Evolutionary conservation across 805 yeast species (phyloP).

Genomic region (Candida parachauliodes): DNA sequence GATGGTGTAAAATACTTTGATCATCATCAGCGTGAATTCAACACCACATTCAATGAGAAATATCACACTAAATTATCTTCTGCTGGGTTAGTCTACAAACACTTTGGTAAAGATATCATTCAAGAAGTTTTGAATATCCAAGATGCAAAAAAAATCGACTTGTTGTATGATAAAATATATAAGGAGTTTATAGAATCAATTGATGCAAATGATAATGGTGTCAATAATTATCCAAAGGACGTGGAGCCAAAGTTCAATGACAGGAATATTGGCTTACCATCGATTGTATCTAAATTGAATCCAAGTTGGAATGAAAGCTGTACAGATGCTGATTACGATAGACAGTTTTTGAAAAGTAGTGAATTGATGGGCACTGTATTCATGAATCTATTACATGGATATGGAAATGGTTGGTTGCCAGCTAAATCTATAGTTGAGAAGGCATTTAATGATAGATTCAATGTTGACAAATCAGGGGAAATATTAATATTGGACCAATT

Average conservation of each 20-base stretch:
- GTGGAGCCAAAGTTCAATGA: constrained; percentile 66
- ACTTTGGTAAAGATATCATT: constrained; percentile 71
- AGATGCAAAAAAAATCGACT: constrained; percentile 45
- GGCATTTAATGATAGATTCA: constrained; percentile 62
- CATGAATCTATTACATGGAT: constrained; percentile 57
- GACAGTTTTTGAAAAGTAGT: constrained; percentile 65
- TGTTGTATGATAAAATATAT: constrained; percentile 75
- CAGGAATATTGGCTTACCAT: constrained; percentile 70
- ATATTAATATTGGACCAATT: constrained; percentile 70
- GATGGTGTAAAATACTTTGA: constrained; percentile 85
- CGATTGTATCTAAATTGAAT: constrained; percentile 73
- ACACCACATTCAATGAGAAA: constrained; percentile 61
- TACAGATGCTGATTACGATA: constrained; percentile 63
- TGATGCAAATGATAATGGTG: constrained; percentile 96
- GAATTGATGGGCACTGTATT: constrained; percentile 82
- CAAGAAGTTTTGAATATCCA: constrained; percentile 39
- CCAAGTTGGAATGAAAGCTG: constrained; percentile 80
- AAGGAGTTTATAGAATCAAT: constrained; percentile 83
- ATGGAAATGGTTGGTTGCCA: constrained; percentile 88
- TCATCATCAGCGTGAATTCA: constrained; percentile 93
- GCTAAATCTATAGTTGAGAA: constrained; percentile 72
- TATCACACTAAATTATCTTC: constrained; percentile 80
- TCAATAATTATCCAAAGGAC: constrained; percentile 57
- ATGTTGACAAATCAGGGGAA: constrained; percentile 66
- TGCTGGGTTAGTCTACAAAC: constrained; percentile 91